A percentile compares a stretch with the other conserved stretches of the same genome.
These are phyloP conservation scores for Symbiodinium natans DNA, from an alignment of 73 alveolate species.

Conservation along the genomic window DNA sequence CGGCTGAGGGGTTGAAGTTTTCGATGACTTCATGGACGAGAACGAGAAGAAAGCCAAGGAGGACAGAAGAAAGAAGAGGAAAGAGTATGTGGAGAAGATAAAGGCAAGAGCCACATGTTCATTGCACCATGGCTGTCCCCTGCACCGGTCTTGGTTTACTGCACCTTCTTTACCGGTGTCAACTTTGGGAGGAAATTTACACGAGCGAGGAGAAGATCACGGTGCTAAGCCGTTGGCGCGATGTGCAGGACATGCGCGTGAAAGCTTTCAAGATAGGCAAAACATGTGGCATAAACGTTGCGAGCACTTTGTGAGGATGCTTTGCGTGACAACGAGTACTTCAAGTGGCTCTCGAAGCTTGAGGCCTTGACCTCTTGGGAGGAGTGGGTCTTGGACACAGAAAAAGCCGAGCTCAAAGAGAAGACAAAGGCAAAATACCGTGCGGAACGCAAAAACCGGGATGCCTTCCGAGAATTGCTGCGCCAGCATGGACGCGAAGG, in stretches of 20 bases:
- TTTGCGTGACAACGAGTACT: slow-evolving; percentile 89
- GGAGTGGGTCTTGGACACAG: slow-evolving; percentile 61
- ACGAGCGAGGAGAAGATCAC: slow-evolving; percentile 56
- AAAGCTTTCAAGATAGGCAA: neutral
- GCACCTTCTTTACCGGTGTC: too few species aligned
- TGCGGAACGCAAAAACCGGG: slow-evolving; percentile 70
- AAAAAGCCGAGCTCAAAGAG: slow-evolving; percentile 36
- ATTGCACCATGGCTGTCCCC: too few species aligned
- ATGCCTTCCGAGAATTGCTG: slow-evolving; percentile 74
- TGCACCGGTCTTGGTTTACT: too few species aligned
- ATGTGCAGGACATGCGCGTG: slow-evolving; percentile 32
- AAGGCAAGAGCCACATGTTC: slow-evolving; percentile 22
- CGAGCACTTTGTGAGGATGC: slow-evolving; percentile 16
- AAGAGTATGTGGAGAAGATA: slow-evolving; percentile 88
- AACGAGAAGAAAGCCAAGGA: slow-evolving; percentile 85
- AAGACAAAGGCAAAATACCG: slow-evolving; percentile 85
- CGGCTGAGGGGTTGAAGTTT: slow-evolving; percentile 57
- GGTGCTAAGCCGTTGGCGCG: slow-evolving; percentile 70
- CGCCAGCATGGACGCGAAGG: slow-evolving; percentile 73
- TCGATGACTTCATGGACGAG: slow-evolving; percentile 92
- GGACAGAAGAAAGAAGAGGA: slow-evolving; percentile 85
- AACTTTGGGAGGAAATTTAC: slow-evolving; percentile 33
- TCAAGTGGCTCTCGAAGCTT: slow-evolving; percentile 90
- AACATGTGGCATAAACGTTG: neutral
- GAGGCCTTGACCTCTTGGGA: slow-evolving; percentile 94